Conservation (phyloP, 2,329 filamentous ascomycete species). For the Thermoascus crustaceus region DNA sequence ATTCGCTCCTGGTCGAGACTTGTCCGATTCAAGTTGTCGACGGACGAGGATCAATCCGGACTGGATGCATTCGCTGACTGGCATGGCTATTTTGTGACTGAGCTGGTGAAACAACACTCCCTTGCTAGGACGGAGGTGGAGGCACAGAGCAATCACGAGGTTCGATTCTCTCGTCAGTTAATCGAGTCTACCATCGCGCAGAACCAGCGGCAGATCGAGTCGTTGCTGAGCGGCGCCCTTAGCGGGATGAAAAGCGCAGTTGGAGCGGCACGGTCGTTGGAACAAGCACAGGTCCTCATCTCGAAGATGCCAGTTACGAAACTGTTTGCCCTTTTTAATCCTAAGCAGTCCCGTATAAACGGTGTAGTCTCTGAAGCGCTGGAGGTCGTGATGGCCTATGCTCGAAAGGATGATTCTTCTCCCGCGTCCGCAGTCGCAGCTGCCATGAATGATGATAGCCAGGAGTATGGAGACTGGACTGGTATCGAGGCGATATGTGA, state of each 20-base stretch:
- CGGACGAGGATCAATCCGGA: slow-evolving; percentile 37
- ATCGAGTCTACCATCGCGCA: slow-evolving; percentile 46
- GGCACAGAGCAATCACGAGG: slow-evolving; percentile 36
- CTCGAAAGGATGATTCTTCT: slow-evolving; percentile 20
- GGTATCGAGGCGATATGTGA: slow-evolving; percentile 43
- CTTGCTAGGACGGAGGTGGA: slow-evolving; percentile 52
- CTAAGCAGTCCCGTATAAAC: slow-evolving; percentile 37
- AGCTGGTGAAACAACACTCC: slow-evolving; percentile 47
- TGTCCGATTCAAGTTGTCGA: slow-evolving; percentile 49
- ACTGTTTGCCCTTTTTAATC: slow-evolving; percentile 46
- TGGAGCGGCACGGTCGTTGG: slow-evolving; percentile 30
- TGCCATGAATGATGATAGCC: slow-evolving; percentile 50
- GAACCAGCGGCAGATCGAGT: slow-evolving; percentile 52
- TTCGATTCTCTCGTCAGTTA: slow-evolving; percentile 37
- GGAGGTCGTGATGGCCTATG: slow-evolving; percentile 39
- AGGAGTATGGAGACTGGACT: slow-evolving; percentile 55
- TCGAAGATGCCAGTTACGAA: slow-evolving; percentile 36
- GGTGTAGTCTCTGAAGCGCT: slow-evolving; percentile 43
- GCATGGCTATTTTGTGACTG: slow-evolving; percentile 46
- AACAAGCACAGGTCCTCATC: slow-evolving; percentile 37
- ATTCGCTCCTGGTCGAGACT: slow-evolving; percentile 52
- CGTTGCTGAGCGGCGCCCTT: slow-evolving; percentile 46
- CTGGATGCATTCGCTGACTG: slow-evolving; percentile 46
- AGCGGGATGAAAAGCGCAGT: slow-evolving; percentile 44
- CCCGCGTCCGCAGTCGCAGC: slow-evolving; percentile 13